Conservation (phyloP, 306 rosid species). For the Neltuma alba region DNA sequence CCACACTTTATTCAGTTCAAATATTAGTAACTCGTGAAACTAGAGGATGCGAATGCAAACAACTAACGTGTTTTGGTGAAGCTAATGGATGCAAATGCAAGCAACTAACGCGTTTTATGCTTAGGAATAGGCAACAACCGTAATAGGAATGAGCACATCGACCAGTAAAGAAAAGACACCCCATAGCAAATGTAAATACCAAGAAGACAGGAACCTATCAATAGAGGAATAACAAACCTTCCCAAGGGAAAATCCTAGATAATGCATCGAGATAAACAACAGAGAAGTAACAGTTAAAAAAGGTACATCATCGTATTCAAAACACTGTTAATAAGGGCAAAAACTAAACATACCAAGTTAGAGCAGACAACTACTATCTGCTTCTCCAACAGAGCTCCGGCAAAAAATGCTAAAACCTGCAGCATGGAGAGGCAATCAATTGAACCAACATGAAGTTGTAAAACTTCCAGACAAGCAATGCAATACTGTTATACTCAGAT, state of each 20-base stretch:
- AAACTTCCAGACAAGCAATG: constrained; percentile 32
- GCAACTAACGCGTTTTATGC: constrained; percentile 18
- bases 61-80: too few relatives aligned
- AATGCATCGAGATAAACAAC: background rate
- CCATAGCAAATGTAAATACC: background rate
- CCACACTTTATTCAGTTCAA: constrained; percentile 5
- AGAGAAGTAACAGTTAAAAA: constrained; percentile 20
- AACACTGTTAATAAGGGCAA: constrained; percentile 26
- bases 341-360: constrained; percentile 69
- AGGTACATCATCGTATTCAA: constrained; percentile 25
- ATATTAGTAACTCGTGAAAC: background rate
- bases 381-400: constrained; percentile 95
- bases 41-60: too few relatives aligned
- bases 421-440: constrained; percentile 37
- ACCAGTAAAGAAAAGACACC: background rate
- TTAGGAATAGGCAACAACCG: constrained; percentile 15
- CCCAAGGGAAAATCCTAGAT: constrained; percentile 9
- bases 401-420: constrained; percentile 83
- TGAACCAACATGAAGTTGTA: constrained; percentile 21
- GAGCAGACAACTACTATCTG: constrained; percentile 86
- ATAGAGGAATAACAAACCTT: constrained; percentile 25
- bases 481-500: constrained; percentile 13
- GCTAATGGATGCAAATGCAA: constrained; percentile 13
- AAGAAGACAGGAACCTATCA: constrained; percentile 12
- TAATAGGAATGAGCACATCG: constrained; percentile 5